Percentiles rank a stretch among this genome's conserved stretches.
phyloP scores from a whole-genome alignment of 768 basidiomycete species.

The Tulasnella calospora region DNA sequence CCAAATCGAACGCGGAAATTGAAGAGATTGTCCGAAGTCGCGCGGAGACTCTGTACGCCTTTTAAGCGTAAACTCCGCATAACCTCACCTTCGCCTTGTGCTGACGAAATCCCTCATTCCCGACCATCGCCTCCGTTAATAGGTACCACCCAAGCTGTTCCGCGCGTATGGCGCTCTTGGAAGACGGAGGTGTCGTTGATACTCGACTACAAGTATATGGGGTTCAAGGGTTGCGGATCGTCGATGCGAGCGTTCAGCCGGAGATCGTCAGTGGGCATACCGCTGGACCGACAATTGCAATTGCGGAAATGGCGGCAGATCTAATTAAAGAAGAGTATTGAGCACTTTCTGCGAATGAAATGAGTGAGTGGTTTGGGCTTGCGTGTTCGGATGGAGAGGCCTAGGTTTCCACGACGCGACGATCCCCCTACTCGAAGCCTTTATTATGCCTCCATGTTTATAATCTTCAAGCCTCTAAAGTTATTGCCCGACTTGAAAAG shows the following conservation, averaged over 20 bases:
- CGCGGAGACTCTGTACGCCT: conserved; percentile 40
- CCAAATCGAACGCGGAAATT: conserved; percentile 37
- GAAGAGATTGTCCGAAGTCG: conserved; percentile 37
- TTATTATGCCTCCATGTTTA: no score
- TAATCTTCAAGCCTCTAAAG: no score
- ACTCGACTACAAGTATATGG: conserved; percentile 45
- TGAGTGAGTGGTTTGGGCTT: no score
- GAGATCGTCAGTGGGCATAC: no score
- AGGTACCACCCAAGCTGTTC: conserved; percentile 38
- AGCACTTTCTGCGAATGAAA: no score
- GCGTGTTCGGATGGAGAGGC: no score
- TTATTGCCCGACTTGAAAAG: no score
- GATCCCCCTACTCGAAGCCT: no score
- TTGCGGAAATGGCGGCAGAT: conserved; percentile 30
- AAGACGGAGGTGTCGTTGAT: conserved; percentile 45
- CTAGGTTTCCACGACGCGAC: no score
- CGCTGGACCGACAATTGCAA: conserved; percentile 24
- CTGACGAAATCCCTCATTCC: neutral
- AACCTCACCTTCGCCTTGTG: no score
- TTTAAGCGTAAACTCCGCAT: neutral
- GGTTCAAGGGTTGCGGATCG: conserved; percentile 35
- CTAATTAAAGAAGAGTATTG: conserved; percentile 19
- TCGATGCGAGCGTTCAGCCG: no score
- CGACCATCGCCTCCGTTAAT: neutral
- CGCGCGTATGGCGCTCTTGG: conserved; percentile 40